Base-by-base conservation (phyloP, 441 rosid genomes). In the Arabidopsis lyrata region DNA sequence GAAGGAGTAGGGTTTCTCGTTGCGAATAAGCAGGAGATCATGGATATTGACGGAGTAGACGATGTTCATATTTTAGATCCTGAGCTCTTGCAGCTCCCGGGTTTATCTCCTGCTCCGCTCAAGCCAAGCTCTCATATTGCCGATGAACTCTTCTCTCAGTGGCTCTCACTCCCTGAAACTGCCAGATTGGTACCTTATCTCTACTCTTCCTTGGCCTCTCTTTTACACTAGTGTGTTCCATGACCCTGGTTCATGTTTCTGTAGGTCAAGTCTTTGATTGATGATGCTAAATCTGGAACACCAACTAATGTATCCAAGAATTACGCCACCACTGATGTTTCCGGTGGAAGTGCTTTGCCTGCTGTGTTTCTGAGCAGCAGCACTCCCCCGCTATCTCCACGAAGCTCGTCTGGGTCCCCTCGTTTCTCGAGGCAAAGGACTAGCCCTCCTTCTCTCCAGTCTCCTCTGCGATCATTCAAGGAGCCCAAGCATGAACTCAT, bases 151-250 rank as follows among this genome's bases (percentile, higher is more conserved):
- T 89, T 86, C 84, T 84, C 86, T 44, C 88, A 79, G 68, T 91
- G 97, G 95, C 95, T 89, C 63, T 86, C 97, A 14, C 85, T 89
- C 31, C 88, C 93, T 0, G 83, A 84, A n/a, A 82, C 91, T 29
- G 63, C 54, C 47, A 77, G 77, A 53, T 76, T 82, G 95, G 95
- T 89, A 85, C 2, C 3, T 32, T 22, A 22, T 31, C 6, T 63
- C 32, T 11, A 18, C 20, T 0, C 10, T 8, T 16, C 2, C 49
- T n/a, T 2, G 8, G 4, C 4, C 15, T n/a, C 48, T 44, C 48
- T 44, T 2, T 13, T 6, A 4, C 52, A 34, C 38, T 0, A 18
- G 27, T 41, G 15, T 16, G 36, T 20, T 50, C 31, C 22, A 18
- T 36, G 48, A 39, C 50, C 39, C 5, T 22, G 7, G 2, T 47